Percentiles rank a stretch among this genome's conserved stretches.
phyloP scores from a whole-genome alignment of 2,329 filamentous ascomycete genomes.

The Septoria linicola region DNA sequence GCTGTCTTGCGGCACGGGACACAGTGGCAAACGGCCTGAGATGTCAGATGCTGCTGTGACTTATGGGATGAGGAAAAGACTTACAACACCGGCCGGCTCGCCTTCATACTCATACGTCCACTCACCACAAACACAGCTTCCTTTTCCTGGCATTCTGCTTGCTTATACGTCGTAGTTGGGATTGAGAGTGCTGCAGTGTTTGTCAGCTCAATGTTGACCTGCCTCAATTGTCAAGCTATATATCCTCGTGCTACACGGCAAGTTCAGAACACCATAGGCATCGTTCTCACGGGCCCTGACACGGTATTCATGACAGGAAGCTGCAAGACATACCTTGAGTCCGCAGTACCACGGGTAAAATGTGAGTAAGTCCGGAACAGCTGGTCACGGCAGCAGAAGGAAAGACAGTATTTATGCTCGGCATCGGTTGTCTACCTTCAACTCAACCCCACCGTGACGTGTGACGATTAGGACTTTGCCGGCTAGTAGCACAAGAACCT shows the following conservation, averaged over 20 bases:
- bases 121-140: slow-evolving; percentile 37
- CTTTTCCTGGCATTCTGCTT: slow-evolving; percentile 22
- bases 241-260: too few relatives aligned
- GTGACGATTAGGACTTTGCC: not conserved
- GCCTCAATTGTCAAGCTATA: too few relatives aligned
- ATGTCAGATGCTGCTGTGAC: not conserved
- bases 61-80: not conserved
- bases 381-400: not conserved
- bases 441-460: slow-evolving; percentile 8
- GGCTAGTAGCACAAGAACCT: too few relatives aligned
- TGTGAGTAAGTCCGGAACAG: not conserved
- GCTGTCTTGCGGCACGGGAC: slow-evolving; percentile 36
- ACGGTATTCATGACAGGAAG: too few relatives aligned
- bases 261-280: too few relatives aligned
- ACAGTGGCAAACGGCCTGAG: slow-evolving; percentile 34
- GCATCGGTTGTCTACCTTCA: not conserved
- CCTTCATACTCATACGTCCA: slow-evolving; percentile 38
- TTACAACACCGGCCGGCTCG: slow-evolving; percentile 32
- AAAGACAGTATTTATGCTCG: not conserved
- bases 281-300: too few relatives aligned
- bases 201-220: not conserved
- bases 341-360: not conserved
- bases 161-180: not conserved
- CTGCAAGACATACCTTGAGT: not conserved
- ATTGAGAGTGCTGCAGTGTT: too few relatives aligned